phyloP scores from a whole-genome alignment of 768 basidiomycete genomes.

The Leccinellum rugosiceps region DNA sequence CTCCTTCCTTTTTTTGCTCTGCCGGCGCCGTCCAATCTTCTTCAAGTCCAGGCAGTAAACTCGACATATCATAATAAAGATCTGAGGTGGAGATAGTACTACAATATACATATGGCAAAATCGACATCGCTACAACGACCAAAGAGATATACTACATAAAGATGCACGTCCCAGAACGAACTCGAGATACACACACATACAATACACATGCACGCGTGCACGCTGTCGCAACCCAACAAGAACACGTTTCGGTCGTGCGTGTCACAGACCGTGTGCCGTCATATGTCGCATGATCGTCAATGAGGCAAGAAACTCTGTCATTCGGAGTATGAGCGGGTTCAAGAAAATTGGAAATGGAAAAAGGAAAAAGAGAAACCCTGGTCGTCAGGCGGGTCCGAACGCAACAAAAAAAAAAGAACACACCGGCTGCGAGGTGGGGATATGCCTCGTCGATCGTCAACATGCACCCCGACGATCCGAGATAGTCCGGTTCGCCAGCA shows the following conservation, averaged over 20 bases:
- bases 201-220: background rate
- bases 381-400: background rate
- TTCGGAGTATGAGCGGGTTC: slow-evolving; percentile 8
- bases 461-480: slow-evolving; percentile 55
- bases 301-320: slow-evolving; percentile 56
- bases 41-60: no score
- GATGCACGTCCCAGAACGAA: background rate
- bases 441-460: slow-evolving; percentile 62
- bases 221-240: background rate
- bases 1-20: background rate
- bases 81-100: slow-evolving; percentile 6
- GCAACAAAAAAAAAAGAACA: slow-evolving; percentile 16
- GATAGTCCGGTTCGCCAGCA: slow-evolving; percentile 52
- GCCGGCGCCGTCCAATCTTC: background rate
- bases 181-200: background rate
- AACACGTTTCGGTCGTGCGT: background rate
- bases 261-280: slow-evolving; percentile 34
- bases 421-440: slow-evolving; percentile 54
- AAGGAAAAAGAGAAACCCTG: slow-evolving; percentile 1
- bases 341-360: background rate
- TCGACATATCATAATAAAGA: background rate
- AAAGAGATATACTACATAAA: background rate
- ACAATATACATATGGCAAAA: slow-evolving; percentile 2
- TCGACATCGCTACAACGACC: slow-evolving; percentile 9
- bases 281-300: slow-evolving; percentile 67